Conservation (phyloP, 2,329 filamentous ascomycete genomes). For the Aspergillus unguis region DNA sequence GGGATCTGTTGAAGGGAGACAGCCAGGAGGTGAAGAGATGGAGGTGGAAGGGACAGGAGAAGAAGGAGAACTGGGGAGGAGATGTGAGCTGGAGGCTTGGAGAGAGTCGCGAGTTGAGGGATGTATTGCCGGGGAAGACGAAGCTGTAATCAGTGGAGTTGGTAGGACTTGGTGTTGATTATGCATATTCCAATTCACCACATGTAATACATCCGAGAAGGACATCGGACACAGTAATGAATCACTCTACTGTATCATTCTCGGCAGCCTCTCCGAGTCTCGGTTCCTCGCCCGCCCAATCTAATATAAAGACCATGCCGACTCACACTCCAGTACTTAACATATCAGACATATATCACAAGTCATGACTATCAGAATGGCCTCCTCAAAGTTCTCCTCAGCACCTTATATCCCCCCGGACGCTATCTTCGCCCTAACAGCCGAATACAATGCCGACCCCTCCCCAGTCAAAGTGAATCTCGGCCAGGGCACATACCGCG, state of each 20-base stretch:
- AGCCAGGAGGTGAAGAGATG: conserved; percentile 48
- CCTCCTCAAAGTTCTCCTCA: conserved; percentile 10
- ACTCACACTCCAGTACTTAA: background rate
- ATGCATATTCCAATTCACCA: background rate
- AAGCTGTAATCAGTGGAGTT: conserved; percentile 20
- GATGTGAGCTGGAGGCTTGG: conserved; percentile 51
- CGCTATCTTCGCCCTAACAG: conserved; percentile 27
- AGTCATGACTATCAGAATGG: background rate
- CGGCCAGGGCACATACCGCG: conserved; percentile 88
- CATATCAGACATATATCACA: background rate
- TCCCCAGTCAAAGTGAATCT: conserved; percentile 78
- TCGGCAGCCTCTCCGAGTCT: background rate
- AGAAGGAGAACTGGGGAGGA: conserved; percentile 39
- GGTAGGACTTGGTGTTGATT: background rate
- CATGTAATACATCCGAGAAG: background rate
- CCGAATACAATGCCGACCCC: conserved; percentile 66
- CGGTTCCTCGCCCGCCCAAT: background rate
- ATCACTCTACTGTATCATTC: background rate
- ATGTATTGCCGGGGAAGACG: conserved; percentile 18
- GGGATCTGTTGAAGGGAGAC: conserved; percentile 44
- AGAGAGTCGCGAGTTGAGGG: conserved; percentile 27
- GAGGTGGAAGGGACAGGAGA: conserved; percentile 49
- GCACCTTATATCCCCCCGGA: conserved; percentile 20
- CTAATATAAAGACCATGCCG: background rate
- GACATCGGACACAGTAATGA: background rate